phyloP scores from a whole-genome alignment of 2,329 filamentous ascomycete species.

The Clonostachys rhizophaga region DNA sequence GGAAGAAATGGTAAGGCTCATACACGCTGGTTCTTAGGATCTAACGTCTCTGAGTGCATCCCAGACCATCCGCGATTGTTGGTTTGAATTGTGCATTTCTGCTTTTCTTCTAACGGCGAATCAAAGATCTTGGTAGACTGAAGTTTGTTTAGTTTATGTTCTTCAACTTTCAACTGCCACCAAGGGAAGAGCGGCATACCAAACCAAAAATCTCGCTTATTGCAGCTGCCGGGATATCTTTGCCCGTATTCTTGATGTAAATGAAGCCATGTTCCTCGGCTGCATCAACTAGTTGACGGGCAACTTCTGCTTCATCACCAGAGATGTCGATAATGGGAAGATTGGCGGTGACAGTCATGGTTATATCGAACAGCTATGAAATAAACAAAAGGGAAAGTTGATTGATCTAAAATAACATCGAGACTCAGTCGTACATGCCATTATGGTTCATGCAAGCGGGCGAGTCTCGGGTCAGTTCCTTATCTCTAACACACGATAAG shows the following conservation, averaged over 20 bases:
- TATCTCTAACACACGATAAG: background rate
- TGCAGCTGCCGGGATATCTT: slow-evolving; percentile 53
- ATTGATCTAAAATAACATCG: too few relatives aligned
- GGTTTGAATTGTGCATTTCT: slow-evolving; percentile 67
- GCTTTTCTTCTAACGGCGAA: slow-evolving; percentile 67
- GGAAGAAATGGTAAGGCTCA: slow-evolving; percentile 8
- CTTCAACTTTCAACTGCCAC: too few relatives aligned
- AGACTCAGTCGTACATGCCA: too few relatives aligned
- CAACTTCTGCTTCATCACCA: slow-evolving; percentile 48
- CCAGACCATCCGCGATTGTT: slow-evolving; percentile 86
- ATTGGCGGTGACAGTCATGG: slow-evolving; percentile 24
- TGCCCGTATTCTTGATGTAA: slow-evolving; percentile 74
- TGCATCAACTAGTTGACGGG: slow-evolving; percentile 71
- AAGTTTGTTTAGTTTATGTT: background rate
- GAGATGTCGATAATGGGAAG: slow-evolving; percentile 84
- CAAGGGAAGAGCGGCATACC: too few relatives aligned
- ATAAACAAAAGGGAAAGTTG: background rate
- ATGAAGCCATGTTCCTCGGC: slow-evolving; percentile 84
- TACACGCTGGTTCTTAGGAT: slow-evolving; percentile 77
- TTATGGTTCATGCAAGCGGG: too few relatives aligned
- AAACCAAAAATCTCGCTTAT: background rate
- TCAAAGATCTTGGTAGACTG: slow-evolving; percentile 67
- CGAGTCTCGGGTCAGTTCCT: background rate
- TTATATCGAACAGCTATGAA: background rate
- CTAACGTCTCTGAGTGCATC: slow-evolving; percentile 84